These are phyloP conservation scores for Delonix regia DNA, from an alignment of 306 rosid genomes.

Conservation along the genomic window DNA sequence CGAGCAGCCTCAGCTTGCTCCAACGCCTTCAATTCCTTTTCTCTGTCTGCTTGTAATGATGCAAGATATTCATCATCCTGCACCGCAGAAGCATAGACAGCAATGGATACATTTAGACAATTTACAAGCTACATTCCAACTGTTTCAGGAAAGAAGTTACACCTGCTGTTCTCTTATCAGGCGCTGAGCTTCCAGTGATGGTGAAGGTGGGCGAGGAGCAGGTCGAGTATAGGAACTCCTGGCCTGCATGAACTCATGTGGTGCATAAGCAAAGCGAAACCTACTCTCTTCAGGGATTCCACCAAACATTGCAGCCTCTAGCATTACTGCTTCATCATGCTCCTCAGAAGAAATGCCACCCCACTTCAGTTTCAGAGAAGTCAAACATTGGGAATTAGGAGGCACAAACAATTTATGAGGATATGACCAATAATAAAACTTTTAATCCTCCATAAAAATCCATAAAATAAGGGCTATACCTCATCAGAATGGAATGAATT, in stretches of 20 bases:
- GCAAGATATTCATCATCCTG: constrained; percentile 99
- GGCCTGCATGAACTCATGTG: constrained; percentile 68
- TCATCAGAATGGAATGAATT: constrained; percentile 59
- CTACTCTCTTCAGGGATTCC: constrained; percentile 84
- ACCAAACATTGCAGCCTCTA: constrained; percentile 99
- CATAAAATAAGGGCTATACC: constrained; percentile 45
- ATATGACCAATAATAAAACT: constrained; percentile 6
- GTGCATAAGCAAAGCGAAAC: constrained; percentile 66
- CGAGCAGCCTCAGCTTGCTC: constrained; percentile 86
- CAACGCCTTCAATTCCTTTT: constrained; percentile 82
- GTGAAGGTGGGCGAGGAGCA: constrained; percentile 84
- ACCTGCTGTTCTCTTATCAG: constrained; percentile 98
- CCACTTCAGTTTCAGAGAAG: constrained; percentile 66
- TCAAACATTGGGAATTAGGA: constrained; percentile 23
- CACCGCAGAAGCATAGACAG: constrained; percentile 32
- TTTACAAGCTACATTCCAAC: constrained; percentile 9
- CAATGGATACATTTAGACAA: constrained; percentile 19
- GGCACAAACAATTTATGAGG: neutral
- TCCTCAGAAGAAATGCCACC: constrained; percentile 97
- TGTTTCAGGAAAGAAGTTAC: constrained; percentile 23
- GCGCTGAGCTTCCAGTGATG: constrained; percentile 89
- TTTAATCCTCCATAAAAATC: constrained; percentile 27
- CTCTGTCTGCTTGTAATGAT: constrained; percentile 90
- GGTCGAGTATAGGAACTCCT: constrained; percentile 56
- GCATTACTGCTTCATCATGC: constrained; percentile 99